Conservation (phyloP, 345 rosid genomes). For the Passiflora organensis region DNA sequence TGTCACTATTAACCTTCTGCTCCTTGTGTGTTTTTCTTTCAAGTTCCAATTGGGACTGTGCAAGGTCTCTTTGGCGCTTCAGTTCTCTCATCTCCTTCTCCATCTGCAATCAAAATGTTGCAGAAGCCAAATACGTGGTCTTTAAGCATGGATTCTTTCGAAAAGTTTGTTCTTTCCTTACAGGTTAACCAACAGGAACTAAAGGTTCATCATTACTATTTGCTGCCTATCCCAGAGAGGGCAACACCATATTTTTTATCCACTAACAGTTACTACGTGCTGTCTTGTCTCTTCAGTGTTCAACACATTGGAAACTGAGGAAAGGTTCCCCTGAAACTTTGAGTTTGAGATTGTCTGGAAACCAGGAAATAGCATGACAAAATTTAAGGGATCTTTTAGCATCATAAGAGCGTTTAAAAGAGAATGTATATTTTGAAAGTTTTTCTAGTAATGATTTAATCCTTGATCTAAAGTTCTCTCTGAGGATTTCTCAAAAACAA, state of each 20-base stretch:
- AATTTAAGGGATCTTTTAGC: neutral
- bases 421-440: too few species aligned
- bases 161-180: conserved; percentile 1
- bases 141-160: too few species aligned
- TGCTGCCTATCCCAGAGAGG: too few species aligned
- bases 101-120: conserved; percentile 46
- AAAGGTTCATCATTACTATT: too few species aligned
- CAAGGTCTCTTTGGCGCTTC: conserved; percentile 91
- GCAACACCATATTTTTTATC: too few species aligned
- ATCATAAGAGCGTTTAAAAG: too few species aligned
- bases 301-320: neutral
- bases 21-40: conserved; percentile 69
- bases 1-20: conserved; percentile 46
- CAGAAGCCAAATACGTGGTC: too few species aligned
- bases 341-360: neutral
- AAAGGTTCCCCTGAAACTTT: neutral
- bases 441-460: too few species aligned
- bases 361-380: neutral
- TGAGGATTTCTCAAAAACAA: conserved; percentile 3
- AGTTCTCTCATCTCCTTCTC: conserved; percentile 82
- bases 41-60: conserved; percentile 66
- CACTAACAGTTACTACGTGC: too few species aligned
- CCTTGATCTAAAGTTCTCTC: conserved; percentile 1
- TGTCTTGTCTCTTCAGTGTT: neutral
- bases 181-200: neutral